Evolutionary conservation across 2,329 filamentous ascomycete species (phyloP).

Genomic region (Claviceps humidiphila): DNA sequence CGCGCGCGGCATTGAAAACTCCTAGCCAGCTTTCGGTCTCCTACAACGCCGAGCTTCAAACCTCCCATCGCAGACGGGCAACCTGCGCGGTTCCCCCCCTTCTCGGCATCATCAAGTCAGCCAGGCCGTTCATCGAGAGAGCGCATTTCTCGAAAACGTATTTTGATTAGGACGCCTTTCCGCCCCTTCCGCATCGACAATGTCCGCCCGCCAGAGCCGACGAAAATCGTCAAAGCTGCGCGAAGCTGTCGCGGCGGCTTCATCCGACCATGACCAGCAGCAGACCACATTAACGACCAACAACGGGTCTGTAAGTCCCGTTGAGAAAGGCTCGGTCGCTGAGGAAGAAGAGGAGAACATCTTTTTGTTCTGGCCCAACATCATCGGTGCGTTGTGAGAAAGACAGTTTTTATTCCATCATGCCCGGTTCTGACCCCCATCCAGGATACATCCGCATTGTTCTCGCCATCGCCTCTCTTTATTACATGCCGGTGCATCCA

Average conservation of each 20-base stretch:
- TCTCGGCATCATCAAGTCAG: not conserved
- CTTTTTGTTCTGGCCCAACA: constrained; percentile 69
- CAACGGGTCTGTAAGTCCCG: constrained; percentile 28
- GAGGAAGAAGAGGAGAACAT: constrained; percentile 50
- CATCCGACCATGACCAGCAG: constrained; percentile 15
- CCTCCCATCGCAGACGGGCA: not conserved
- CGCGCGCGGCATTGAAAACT: not conserved
- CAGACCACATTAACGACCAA: constrained; percentile 26
- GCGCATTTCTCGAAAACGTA: not conserved
- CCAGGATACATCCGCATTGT: constrained; percentile 66
- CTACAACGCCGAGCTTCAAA: not conserved
- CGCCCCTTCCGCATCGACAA: constrained; percentile 10
- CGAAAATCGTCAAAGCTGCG: constrained; percentile 24
- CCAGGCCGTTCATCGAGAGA: not conserved
- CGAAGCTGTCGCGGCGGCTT: constrained; percentile 10
- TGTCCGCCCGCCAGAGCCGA: constrained; percentile 27
- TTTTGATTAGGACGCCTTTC: not conserved
- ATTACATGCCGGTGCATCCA: constrained; percentile 99
- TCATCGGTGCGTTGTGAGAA: constrained; percentile 49
- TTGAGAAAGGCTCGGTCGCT: constrained; percentile 21
- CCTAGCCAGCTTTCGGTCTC: not conserved
- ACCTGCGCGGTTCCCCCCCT: not conserved
- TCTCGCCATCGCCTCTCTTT: constrained; percentile 78
- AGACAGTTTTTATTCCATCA: not conserved
- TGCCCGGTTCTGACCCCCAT: not conserved